Percentiles rank a stretch among this genome's conserved stretches.
Evolutionary conservation across 2,329 filamentous ascomycete genomes (phyloP).

Genomic region (Dactylellina sp.): DNA sequence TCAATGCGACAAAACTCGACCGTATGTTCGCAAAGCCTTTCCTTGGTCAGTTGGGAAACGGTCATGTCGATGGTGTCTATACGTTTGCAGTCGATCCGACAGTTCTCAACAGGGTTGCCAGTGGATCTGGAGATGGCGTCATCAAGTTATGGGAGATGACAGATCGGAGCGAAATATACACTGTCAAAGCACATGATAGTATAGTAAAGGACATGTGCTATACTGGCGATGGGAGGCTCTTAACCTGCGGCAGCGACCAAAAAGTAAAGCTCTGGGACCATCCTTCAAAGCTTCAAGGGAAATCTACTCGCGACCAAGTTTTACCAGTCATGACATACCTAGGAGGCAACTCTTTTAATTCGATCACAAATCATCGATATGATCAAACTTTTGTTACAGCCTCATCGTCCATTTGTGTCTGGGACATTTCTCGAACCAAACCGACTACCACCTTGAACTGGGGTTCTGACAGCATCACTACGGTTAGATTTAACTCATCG

Average conservation of each 20-base stretch:
- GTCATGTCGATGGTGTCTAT: conserved; percentile 92
- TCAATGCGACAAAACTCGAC: conserved; percentile 90
- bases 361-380: conserved; percentile 82
- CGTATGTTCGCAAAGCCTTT: conserved; percentile 91
- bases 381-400: conserved; percentile 81
- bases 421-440: conserved; percentile 86
- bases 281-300: conserved; percentile 35
- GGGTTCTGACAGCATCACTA: conserved; percentile 80
- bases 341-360: conserved; percentile 83
- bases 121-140: conserved; percentile 89
- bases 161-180: conserved; percentile 78
- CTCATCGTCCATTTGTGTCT: conserved; percentile 83
- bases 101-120: conserved; percentile 79
- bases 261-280: conserved; percentile 90
- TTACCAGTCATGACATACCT: conserved; percentile 87
- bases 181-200: conserved; percentile 86
- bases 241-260: conserved; percentile 87
- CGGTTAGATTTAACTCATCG: conserved; percentile 89
- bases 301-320: conserved; percentile 29
- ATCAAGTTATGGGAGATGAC: conserved; percentile 92
- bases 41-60: conserved; percentile 84
- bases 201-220: conserved; percentile 92
- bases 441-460: conserved; percentile 74
- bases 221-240: conserved; percentile 80
- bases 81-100: conserved; percentile 82